Percentiles rank a stretch among this genome's conserved stretches.
phyloP scores from a whole-genome alignment of 441 rosid genomes.

The Theobroma grandiflorum region DNA sequence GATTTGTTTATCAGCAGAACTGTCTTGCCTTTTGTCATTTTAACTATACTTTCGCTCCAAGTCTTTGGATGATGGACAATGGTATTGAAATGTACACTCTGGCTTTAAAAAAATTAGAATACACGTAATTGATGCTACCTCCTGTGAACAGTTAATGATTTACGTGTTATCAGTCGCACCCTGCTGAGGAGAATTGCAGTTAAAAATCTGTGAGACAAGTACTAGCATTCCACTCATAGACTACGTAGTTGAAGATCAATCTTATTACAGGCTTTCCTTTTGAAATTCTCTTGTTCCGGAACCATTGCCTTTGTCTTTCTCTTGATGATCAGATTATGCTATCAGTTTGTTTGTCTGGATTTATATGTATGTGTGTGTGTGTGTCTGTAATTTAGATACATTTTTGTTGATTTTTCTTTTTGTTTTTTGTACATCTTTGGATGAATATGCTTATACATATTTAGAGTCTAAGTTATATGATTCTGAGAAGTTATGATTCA shows the following conservation, averaged over 20 bases:
- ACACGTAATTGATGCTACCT: background rate
- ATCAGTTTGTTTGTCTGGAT: background rate
- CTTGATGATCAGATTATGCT: background rate
- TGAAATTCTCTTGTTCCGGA: background rate
- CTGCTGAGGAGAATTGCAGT: background rate
- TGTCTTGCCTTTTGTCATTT: constrained; percentile 8
- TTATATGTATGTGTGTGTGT: background rate
- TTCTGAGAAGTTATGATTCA: background rate
- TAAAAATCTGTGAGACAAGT: background rate
- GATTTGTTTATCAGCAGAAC: background rate
- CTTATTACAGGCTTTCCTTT: background rate
- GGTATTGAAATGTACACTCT: background rate
- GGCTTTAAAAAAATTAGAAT: background rate
- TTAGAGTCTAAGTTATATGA: background rate
- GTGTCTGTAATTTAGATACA: background rate
- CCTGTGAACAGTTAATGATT: background rate
- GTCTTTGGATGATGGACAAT: background rate
- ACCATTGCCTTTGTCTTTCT: background rate
- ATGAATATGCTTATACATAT: background rate
- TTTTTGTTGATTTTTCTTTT: background rate
- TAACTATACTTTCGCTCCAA: background rate
- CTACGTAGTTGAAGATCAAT: background rate
- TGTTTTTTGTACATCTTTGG: background rate
- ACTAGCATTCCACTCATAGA: background rate
- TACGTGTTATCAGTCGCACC: background rate